Conservation (phyloP, 2,329 filamentous ascomycete species). For the Tolypocladium tropicale region DNA sequence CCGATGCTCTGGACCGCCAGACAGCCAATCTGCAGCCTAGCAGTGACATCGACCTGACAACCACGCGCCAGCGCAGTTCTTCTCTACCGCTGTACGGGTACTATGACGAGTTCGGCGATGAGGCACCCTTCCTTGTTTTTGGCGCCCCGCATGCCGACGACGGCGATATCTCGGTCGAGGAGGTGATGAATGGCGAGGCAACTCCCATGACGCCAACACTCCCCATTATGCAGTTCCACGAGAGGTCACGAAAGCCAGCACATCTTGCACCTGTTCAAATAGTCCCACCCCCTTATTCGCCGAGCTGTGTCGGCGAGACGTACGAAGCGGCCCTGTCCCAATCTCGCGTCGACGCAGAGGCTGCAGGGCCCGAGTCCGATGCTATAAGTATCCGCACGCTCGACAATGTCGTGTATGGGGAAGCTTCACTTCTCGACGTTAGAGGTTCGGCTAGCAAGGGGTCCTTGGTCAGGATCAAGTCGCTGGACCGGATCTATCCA, state of each 20-base stretch:
- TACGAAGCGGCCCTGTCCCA: constrained; percentile 12
- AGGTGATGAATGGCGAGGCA: constrained; percentile 3
- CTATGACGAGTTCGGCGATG: constrained; percentile 30
- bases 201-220: constrained; percentile 12
- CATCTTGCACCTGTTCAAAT: constrained; percentile 7
- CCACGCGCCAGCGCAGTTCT: constrained; percentile 32
- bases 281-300: constrained; percentile 14
- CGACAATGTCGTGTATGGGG: constrained; percentile 27
- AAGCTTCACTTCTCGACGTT: constrained; percentile 28
- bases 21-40: constrained; percentile 43
- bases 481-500: constrained; percentile 25
- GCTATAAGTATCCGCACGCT: constrained; percentile 20
- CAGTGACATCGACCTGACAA: constrained; percentile 37
- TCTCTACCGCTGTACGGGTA: constrained; percentile 38
- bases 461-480: constrained; percentile 21
- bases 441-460: constrained; percentile 13
- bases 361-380: constrained; percentile 22
- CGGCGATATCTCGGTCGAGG: constrained; percentile 8
- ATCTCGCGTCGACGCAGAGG: constrained; percentile 9
- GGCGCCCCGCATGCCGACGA: constrained; percentile 20
- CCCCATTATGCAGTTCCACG: constrained; percentile 17
- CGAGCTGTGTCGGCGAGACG: constrained; percentile 25
- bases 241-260: constrained; percentile 3
- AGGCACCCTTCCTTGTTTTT: constrained; percentile 38
- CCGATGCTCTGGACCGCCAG: constrained; percentile 45